Evolutionary conservation across 2,329 filamentous ascomycete species (phyloP).

Genomic region (Penicillium sp.): DNA sequence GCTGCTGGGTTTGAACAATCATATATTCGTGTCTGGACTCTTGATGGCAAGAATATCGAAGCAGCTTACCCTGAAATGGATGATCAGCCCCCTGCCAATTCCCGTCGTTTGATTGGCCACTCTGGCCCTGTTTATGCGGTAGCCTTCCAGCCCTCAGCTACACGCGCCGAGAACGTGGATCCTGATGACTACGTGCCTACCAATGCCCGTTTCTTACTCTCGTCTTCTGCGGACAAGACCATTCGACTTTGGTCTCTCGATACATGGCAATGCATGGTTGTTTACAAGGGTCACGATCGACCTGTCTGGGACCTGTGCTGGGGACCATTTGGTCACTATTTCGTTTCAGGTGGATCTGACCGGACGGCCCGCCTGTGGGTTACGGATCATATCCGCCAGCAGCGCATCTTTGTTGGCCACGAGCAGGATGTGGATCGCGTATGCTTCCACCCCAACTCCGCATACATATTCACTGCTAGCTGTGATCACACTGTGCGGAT

Average conservation of each 20-base stretch:
- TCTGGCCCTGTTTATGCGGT: conserved; percentile 86
- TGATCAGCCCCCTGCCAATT: conserved; percentile 66
- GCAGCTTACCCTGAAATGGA: conserved; percentile 63
- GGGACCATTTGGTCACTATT: conserved; percentile 95
- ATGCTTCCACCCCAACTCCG: conserved; percentile 92
- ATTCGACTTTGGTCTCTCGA: conserved; percentile 92
- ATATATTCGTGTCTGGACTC: conserved; percentile 90
- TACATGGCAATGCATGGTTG: conserved; percentile 85
- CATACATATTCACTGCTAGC: conserved; percentile 90
- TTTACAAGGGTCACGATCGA: conserved; percentile 90
- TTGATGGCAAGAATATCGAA: conserved; percentile 79
- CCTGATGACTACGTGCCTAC: conserved; percentile 47
- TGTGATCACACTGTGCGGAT: conserved; percentile 93
- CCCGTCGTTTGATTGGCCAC: conserved; percentile 79
- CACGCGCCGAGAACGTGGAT: conserved; percentile 49
- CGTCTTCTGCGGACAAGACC: conserved; percentile 81
- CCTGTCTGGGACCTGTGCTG: conserved; percentile 87
- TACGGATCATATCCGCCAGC: conserved; percentile 86
- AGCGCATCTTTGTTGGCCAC: conserved; percentile 87
- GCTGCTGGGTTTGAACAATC: conserved; percentile 90
- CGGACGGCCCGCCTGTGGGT: conserved; percentile 89
- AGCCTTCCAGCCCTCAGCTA: conserved; percentile 75
- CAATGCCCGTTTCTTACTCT: conserved; percentile 75
- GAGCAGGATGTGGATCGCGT: conserved; percentile 89
- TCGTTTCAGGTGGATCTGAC: conserved; percentile 82